Base-by-base conservation (phyloP, 148 eudicot genomes). In the Oxyria digyna region DNA sequence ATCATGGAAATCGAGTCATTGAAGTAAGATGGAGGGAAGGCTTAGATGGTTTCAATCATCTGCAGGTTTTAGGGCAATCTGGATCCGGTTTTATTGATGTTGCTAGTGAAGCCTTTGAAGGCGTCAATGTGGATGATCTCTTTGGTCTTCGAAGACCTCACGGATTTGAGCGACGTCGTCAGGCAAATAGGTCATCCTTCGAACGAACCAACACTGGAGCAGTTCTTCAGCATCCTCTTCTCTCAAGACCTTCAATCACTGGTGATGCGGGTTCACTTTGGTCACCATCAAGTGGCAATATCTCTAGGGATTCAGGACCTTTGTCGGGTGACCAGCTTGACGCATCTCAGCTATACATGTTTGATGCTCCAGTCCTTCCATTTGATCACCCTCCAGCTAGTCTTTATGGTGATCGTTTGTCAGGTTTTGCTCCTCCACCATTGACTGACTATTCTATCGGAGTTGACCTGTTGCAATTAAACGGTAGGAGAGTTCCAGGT, bases 21-120 rank as follows among this genome's bases (percentile, higher is more conserved):
- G 99, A 94, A 85, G 97, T 94, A 6, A 85, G 97, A 74, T 94
- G 97, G 99, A 84, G 99, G 71, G 99, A 90, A 81, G 97, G 93
- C 69, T 87, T 94, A 66, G 99, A 88, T 85, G 99, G 93, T 32
- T 78, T 89, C 74, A 89, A 89, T 78, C 94, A 92, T 73, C 73
- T 89, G 72, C 97, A 92, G 82, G 96, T 85, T 68, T 85, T 85
- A 62, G 92, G 89, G 71, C 92, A 85, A 71, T 83, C 88, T 74
- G 97, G 92, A 72, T 79, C 89, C 71, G 83, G 92, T 27, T 82
- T 90, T 67, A 77, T 90, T 78, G 92, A 94, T 76, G 88, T 83
- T 74, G 76, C 91, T 14, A 84, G 93, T 69, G 97, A 91, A 69
- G 85, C 96, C 65, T 88, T 90, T 77, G 97, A 91, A 80, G 97